A percentile compares a stretch with the other conserved stretches of the same genome.
phyloP scores from a whole-genome alignment of 2,329 filamentous ascomycete genomes.

The Elsinoe australis region DNA sequence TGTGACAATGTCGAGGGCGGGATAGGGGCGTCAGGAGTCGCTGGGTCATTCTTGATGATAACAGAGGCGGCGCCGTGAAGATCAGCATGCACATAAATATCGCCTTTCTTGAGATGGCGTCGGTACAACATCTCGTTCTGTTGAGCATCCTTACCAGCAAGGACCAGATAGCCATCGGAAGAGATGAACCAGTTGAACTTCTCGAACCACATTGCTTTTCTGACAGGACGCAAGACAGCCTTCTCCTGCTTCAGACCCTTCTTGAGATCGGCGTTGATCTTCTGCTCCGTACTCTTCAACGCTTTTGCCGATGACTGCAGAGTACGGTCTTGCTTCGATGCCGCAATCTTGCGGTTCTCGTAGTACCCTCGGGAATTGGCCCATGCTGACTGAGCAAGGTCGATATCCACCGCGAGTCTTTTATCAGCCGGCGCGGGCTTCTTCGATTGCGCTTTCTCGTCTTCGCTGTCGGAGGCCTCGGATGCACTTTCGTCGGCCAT shows the following conservation, averaged over 20 bases:
- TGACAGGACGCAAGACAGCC: constrained; percentile 70
- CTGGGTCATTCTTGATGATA: constrained; percentile 79
- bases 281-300: constrained; percentile 81
- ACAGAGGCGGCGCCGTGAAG: constrained; percentile 75
- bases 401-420: constrained; percentile 68
- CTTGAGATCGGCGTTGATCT: constrained; percentile 77
- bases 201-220: constrained; percentile 88
- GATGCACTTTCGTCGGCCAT: constrained; percentile 57
- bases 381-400: constrained; percentile 75
- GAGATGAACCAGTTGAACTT: constrained; percentile 96
- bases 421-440: constrained; percentile 29
- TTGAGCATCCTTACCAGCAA: constrained; percentile 76
- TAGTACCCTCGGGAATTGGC: constrained; percentile 89
- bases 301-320: constrained; percentile 72
- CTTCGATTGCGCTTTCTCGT: constrained; percentile 34
- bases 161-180: constrained; percentile 85
- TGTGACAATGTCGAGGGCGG: constrained; percentile 86
- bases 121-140: constrained; percentile 92
- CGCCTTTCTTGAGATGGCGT: constrained; percentile 75
- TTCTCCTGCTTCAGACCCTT: constrained; percentile 89
- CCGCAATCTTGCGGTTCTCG: constrained; percentile 75
- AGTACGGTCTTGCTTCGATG: constrained; percentile 81
- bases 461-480: constrained; percentile 53
- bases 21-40: constrained; percentile 72
- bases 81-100: constrained; percentile 88